phyloP scores from a whole-genome alignment of 2,329 filamentous ascomycete genomes.

The Bretziella fagacearum region DNA sequence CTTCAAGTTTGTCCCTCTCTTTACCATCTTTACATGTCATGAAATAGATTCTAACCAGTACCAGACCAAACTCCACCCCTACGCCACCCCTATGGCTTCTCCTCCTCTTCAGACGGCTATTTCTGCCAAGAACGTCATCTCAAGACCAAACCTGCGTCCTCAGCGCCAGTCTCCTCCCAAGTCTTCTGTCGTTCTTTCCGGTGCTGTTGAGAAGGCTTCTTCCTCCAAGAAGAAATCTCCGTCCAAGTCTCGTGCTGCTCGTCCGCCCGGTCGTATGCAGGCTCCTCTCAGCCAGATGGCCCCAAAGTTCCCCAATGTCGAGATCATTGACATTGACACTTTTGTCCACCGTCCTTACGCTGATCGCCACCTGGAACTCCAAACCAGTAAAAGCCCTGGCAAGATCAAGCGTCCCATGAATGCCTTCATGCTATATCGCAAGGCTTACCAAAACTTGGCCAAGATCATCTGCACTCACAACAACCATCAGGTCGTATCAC shows the following conservation, averaged over 20 bases:
- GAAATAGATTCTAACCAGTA: not conserved
- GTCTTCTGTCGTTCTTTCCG: not conserved
- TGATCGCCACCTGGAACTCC: slow-evolving; percentile 49
- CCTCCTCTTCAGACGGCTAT: slow-evolving; percentile 4
- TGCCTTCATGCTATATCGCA: slow-evolving; percentile 94
- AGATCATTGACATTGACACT: slow-evolving; percentile 58
- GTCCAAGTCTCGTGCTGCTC: slow-evolving; percentile 20
- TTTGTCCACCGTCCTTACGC: slow-evolving; percentile 61
- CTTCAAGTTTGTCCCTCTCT: not conserved
- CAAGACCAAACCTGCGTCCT: slow-evolving; percentile 9
- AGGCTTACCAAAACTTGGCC: slow-evolving; percentile 73
- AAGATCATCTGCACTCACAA: slow-evolving; percentile 69
- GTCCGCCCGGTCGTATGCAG: slow-evolving; percentile 30
- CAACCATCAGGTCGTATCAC: slow-evolving; percentile 86
- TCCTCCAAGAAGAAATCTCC: slow-evolving; percentile 18
- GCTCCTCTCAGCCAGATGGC: slow-evolving; percentile 57
- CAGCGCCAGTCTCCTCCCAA: slow-evolving; percentile 4
- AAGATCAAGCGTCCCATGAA: slow-evolving; percentile 91
- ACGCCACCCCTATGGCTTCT: slow-evolving; percentile 12
- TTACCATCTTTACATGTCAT: not conserved
- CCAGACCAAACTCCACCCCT: slow-evolving; percentile 1
- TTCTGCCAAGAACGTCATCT: slow-evolving; percentile 1
- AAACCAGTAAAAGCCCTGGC: slow-evolving; percentile 48
- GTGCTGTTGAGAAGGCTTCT: slow-evolving; percentile 12
- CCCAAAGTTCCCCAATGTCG: slow-evolving; percentile 40